Evolutionary conservation across 305 asterid genomes (phyloP).

Genomic region (Solanum hybrid): DNA sequence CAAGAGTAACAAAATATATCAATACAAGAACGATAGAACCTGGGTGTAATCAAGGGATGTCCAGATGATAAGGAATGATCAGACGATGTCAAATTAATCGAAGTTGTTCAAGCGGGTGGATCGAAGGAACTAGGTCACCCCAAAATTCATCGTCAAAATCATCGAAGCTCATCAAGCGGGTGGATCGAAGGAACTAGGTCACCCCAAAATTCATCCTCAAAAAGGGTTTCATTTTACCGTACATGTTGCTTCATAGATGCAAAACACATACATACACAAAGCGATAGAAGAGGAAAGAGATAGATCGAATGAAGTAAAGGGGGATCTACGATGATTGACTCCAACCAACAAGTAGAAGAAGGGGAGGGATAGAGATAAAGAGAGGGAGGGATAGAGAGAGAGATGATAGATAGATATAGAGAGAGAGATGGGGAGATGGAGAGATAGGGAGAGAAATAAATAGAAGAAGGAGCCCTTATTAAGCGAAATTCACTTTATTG

Average conservation of each 20-base stretch:
- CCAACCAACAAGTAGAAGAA: background rate
- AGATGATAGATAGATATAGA: too few species aligned
- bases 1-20: too few species aligned
- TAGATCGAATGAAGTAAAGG: background rate
- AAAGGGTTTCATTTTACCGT: too few species aligned
- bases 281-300: background rate
- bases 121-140: background rate
- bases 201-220: background rate
- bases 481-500: too few species aligned
- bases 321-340: background rate
- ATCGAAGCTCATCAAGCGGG: background rate
- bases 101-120: background rate
- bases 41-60: rapidly evolving
- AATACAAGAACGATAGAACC: background rate
- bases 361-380: too few species aligned
- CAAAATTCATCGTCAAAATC: too few species aligned
- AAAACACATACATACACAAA: background rate
- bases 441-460: background rate
- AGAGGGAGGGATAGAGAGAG: too few species aligned
- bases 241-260: too few species aligned
- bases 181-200: background rate
- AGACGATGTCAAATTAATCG: too few species aligned
- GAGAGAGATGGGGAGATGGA: too few species aligned
- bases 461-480: too few species aligned
- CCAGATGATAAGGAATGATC: background rate